phyloP scores from a whole-genome alignment of 1,284 basidiomycete species.

The Puccinia coronata region DNA sequence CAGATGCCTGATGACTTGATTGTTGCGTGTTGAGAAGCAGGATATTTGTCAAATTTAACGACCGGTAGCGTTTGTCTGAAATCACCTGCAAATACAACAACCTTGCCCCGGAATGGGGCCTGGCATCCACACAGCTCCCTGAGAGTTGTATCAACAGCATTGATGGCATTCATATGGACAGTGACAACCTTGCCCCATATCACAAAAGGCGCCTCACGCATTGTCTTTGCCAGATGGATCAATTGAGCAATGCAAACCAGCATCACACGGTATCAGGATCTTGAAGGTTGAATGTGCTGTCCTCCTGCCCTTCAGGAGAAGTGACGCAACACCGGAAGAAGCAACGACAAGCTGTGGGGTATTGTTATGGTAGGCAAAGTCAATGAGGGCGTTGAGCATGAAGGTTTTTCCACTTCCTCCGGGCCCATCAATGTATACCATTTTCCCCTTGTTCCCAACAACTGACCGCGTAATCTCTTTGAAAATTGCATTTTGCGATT shows the following conservation, averaged over 20 bases:
- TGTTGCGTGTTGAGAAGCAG: too few relatives aligned
- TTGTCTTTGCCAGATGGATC: neutral
- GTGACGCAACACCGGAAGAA: neutral
- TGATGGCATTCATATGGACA: neutral
- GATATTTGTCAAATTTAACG: neutral
- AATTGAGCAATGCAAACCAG: neutral
- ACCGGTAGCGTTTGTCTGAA: constrained; percentile 14
- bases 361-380: neutral
- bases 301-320: neutral
- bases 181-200: constrained; percentile 19
- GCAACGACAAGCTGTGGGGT: neutral
- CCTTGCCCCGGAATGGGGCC: neutral
- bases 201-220: neutral
- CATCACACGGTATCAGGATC: neutral
- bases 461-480: neutral
- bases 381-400: neutral
- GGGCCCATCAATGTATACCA: neutral
- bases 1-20: too few relatives aligned
- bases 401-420: constrained; percentile 3
- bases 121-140: neutral
- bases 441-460: neutral
- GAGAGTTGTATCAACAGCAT: neutral
- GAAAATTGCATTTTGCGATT: neutral
- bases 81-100: neutral
- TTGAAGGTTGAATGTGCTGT: too few relatives aligned